These are phyloP conservation scores for Pleurotus citrinopileatus DNA, from an alignment of 768 basidiomycete genomes.

Conservation along the genomic window DNA sequence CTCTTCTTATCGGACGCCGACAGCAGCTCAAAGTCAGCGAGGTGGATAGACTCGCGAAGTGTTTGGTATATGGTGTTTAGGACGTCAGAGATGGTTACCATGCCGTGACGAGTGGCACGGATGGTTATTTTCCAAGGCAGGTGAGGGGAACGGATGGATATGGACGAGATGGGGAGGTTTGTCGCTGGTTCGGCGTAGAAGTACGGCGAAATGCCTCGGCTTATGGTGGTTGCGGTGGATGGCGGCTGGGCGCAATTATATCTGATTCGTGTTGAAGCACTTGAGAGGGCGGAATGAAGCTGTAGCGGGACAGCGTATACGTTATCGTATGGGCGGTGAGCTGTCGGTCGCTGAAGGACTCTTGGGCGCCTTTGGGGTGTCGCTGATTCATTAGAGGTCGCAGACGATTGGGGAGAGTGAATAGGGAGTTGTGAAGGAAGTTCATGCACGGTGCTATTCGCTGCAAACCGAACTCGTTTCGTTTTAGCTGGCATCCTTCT, in stretches of 20 bases:
- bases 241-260: not conserved
- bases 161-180: conserved; percentile 27
- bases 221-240: not conserved
- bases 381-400: conserved; percentile 1
- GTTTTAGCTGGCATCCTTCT: not conserved
- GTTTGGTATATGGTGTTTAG: conserved; percentile 39
- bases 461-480: conserved; percentile 23
- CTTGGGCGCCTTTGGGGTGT: not conserved
- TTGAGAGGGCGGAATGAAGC: not conserved
- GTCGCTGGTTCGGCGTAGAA: conserved; percentile 29
- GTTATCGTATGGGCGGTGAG: not conserved
- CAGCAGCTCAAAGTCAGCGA: conserved; percentile 35
- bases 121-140: conserved; percentile 36
- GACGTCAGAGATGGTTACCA: conserved; percentile 32
- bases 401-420: conserved; percentile 5
- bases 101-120: conserved; percentile 18
- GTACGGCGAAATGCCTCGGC: not conserved
- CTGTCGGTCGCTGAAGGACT: not conserved
- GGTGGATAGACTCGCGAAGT: conserved; percentile 38
- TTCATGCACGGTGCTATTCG: conserved; percentile 19
- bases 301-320: not conserved
- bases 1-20: conserved; percentile 26
- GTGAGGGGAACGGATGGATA: conserved; percentile 28
- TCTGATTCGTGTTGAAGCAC: not conserved
- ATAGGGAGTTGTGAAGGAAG: conserved; percentile 11